A percentile compares a stretch with the other conserved stretches of the same genome.
Conservation (phyloP, 345 rosid genomes). For the Chamaenerion angustifolium region DNA sequence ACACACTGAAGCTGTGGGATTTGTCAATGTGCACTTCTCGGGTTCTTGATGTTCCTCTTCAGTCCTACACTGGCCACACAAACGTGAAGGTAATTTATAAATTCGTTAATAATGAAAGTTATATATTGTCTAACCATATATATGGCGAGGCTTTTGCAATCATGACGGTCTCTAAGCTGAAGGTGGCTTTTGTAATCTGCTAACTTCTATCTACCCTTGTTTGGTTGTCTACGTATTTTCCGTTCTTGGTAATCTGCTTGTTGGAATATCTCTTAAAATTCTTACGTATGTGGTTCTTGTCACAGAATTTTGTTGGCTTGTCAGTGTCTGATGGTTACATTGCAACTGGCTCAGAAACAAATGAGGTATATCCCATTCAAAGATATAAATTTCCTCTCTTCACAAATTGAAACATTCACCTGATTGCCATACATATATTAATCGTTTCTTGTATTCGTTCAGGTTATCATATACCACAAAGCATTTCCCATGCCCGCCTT, state of each 20-base stretch:
- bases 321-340: conserved; percentile 91
- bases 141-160: too few relatives aligned
- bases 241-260: not conserved
- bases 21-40: conserved; percentile 61
- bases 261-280: not conserved
- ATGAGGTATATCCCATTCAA: conserved; percentile 46
- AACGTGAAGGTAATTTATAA: conserved; percentile 58
- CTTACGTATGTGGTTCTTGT: conserved; percentile 5
- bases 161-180: too few relatives aligned
- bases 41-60: conserved; percentile 61
- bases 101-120: too few relatives aligned
- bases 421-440: too few relatives aligned
- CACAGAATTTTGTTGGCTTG: conserved; percentile 91
- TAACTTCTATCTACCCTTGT: not conserved
- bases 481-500: conserved; percentile 95
- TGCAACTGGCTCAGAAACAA: conserved; percentile 96
- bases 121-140: too few relatives aligned
- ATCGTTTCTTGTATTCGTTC: not conserved
- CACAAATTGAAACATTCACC: not conserved
- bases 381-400: not conserved
- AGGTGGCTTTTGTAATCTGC: too few relatives aligned
- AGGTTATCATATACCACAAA: conserved; percentile 91
- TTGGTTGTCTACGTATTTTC: not conserved
- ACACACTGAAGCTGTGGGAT: conserved; percentile 95
- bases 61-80: conserved; percentile 72